Base-by-base conservation (phyloP, 441 rosid species). In the Syzygium malaccense region DNA sequence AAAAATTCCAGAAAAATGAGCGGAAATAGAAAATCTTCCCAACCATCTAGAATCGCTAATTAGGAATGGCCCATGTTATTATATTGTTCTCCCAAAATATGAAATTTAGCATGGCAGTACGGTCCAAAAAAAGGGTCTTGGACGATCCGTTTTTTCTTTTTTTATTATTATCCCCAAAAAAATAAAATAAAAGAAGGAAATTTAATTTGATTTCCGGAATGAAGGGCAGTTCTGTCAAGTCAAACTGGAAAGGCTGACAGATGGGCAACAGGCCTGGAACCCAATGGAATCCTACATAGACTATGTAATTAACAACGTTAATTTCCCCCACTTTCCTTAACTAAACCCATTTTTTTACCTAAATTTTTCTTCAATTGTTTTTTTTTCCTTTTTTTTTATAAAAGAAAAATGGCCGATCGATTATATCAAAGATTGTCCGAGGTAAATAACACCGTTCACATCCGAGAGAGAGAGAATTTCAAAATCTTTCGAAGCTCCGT, bases 401-500 rank as follows among this genome's bases (percentile, higher is more conserved):
- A 56, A 25, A 51, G 17, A 60, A 33, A 68, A 33, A 37, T 37
- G 25, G 5, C 20, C 12, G 28, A 5, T 71, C 83, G 83, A 75
- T 25, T 25, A 41, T 41, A 41, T 75, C 51, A n/a, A 85, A 53
- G 60, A 26, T 45, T 32, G 86, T 48, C 51, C 83, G 53, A 41
- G 51, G 41, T 41, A 75, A 75, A 23, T 75, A 1, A 60, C 12
- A 9, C 75, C 37, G 37, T 64, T 32, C 37, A 45, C 48, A 7
- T 45, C 7, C 48, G 23, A 56, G 85, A n/a, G 55, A 75, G 19
- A 64, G 64, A 51, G 57, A 66, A 60, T 58, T 84, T 79, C 87
- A 37, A 90, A 84, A 88, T 53, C 87, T 78, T 85, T 87, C 87
- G 45, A 85, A 85, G 86, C 45, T 86, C 89, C 23, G 53, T 51